phyloP scores from a whole-genome alignment of 2,329 filamentous ascomycete species.

The Aspergillus clavatus region DNA sequence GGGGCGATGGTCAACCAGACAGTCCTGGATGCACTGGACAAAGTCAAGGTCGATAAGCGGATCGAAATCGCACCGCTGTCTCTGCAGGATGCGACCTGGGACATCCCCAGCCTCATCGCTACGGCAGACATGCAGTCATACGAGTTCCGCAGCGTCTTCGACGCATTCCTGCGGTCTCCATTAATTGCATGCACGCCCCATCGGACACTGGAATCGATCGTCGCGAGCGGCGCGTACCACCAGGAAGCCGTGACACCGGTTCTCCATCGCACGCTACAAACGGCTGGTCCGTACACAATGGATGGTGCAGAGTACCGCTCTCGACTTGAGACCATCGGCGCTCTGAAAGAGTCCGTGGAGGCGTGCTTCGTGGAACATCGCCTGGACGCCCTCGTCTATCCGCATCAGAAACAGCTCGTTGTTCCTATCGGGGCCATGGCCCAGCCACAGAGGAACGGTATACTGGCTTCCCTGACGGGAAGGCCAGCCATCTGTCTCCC shows the following conservation, averaged over 20 bases:
- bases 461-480: slow-evolving; percentile 52
- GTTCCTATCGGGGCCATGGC: slow-evolving; percentile 53
- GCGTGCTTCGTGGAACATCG: slow-evolving; percentile 46
- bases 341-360: slow-evolving; percentile 50
- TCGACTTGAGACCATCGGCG: slow-evolving; percentile 47
- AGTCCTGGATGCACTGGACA: neutral
- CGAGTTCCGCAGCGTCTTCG: slow-evolving; percentile 55
- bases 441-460: slow-evolving; percentile 58
- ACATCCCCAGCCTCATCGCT: slow-evolving; percentile 29
- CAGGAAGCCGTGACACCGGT: slow-evolving; percentile 48
- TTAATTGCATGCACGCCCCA: slow-evolving; percentile 18
- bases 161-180: slow-evolving; percentile 50
- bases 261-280: slow-evolving; percentile 53
- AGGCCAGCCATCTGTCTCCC: slow-evolving; percentile 47
- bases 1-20: neutral
- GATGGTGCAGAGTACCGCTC: slow-evolving; percentile 46
- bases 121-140: slow-evolving; percentile 56
- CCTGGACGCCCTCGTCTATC: slow-evolving; percentile 59
- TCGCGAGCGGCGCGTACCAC: slow-evolving; percentile 50
- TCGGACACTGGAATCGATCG: slow-evolving; percentile 47
- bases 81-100: slow-evolving; percentile 23
- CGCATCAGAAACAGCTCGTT: slow-evolving; percentile 60
- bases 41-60: neutral
- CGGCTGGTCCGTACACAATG: slow-evolving; percentile 51
- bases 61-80: slow-evolving; percentile 48